Evolutionary conservation across 2,329 filamentous ascomycete genomes (phyloP), one percentile per base, ranked within the genome.

Genomic region (Cucurbitaria berberidis): DNA sequence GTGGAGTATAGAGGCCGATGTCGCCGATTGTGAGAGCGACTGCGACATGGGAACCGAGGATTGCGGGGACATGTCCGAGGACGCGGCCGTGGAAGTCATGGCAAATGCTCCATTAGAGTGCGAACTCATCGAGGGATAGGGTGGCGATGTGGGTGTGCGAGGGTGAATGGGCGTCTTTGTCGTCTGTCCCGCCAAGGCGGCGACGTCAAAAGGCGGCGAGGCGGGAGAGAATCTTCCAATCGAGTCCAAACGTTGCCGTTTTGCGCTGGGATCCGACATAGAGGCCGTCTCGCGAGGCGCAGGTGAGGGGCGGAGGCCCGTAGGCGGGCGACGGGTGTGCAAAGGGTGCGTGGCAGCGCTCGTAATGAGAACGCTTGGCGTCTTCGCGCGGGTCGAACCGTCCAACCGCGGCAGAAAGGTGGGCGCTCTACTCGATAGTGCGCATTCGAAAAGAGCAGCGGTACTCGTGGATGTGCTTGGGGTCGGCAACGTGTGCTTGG

Each of bases 101-200:
- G 68, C 60, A 64, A 63, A 57, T 47, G 64, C 60, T 67, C 72
- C 72, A 74, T 74, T 69, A 59, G 72, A 59, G 51, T 75, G 74
- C 68, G 77, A 74, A 76, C 70, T 75, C 63, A 78, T 77, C 70
- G 77, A 78, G 74, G 76, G 76, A 52, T 76, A 76, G 48, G 78
- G 77, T 48, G 77, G 78, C 21, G 78, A 79, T 32, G 78, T 80
- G 48, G 79, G 79, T 9, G 79, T 81, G 62, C 79, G 77, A 42
- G 78, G 78, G 45, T 76, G 73, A 57, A 75, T 72, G 66, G 69
- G 66, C 60, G 66, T 59, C 69, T 78, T 78, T 72, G 74, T 75
- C 60, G 76, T 67, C 44, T 65, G 64, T 62, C 62, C 54, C 49
- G 69, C 57, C 70, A 73, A 73, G 65, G 69, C 70, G 61, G 66